These are phyloP conservation scores for Candida verbasci DNA, from an alignment of 805 yeast species.

Conservation along the genomic window DNA sequence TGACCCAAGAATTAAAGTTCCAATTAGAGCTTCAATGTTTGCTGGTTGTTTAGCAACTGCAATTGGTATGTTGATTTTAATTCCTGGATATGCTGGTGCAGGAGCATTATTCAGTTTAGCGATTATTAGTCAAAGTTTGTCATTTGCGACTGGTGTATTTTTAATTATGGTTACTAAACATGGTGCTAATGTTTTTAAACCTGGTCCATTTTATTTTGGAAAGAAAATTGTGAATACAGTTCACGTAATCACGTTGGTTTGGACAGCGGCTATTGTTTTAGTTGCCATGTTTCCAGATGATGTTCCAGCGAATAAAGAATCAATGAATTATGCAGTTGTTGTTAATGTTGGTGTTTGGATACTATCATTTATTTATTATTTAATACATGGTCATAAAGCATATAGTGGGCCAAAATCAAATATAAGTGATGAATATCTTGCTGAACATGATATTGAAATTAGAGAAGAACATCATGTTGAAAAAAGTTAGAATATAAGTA, in stretches of 20 bases:
- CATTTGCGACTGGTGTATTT: constrained; percentile 58
- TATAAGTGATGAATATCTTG: constrained; percentile 16
- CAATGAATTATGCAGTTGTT: constrained; percentile 70
- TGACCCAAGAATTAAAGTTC: constrained; percentile 52
- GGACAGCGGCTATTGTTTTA: constrained; percentile 50
- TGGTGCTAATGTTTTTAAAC: constrained; percentile 48
- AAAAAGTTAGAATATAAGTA: too few relatives aligned
- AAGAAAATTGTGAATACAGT: constrained; percentile 38
- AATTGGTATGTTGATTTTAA: constrained; percentile 52
- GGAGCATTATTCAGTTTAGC: constrained; percentile 59
- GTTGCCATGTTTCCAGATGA: constrained; percentile 60
- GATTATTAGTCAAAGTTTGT: constrained; percentile 55
- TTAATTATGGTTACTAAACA: constrained; percentile 38
- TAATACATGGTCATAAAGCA: constrained; percentile 46
- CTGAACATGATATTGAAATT: background rate
- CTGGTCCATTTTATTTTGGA: constrained; percentile 69
- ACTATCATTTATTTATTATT: constrained; percentile 49
- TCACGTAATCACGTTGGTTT: constrained; percentile 43
- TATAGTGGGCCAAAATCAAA: constrained; percentile 52
- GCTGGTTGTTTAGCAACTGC: constrained; percentile 38
- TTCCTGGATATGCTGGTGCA: constrained; percentile 53
- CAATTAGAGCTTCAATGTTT: constrained; percentile 58
- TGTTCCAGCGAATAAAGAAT: constrained; percentile 31
- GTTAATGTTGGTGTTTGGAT: constrained; percentile 61
- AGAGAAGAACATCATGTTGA: background rate